Evolutionary conservation across 1,284 basidiomycete species (phyloP).

Genomic region (Ceratobasidium sp.): DNA sequence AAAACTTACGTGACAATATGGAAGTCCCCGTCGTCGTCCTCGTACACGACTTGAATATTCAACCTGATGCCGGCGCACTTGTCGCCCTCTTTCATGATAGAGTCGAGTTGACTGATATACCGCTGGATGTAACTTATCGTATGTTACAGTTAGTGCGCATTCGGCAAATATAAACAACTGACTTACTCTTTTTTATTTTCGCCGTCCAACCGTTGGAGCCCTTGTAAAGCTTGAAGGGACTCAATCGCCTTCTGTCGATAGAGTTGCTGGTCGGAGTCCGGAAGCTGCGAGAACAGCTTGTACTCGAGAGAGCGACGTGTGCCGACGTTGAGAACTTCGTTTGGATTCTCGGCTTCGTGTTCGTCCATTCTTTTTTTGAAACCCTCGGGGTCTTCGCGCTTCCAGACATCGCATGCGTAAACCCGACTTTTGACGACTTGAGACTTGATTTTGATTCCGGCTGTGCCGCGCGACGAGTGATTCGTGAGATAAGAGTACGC

Average conservation of each 20-base stretch:
- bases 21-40: neutral
- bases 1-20: neutral
- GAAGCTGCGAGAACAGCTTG: neutral
- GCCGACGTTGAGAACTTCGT: neutral
- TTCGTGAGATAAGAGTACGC: conserved; percentile 2
- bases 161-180: neutral
- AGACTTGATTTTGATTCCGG: neutral
- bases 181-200: neutral
- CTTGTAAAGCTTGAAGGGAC: neutral
- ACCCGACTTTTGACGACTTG: neutral
- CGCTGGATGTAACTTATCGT: neutral
- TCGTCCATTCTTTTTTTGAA: neutral
- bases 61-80: neutral
- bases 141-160: neutral
- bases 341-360: neutral
- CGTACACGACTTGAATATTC: neutral
- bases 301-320: neutral
- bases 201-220: neutral
- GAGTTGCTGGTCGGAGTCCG: neutral
- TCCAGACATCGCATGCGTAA: neutral
- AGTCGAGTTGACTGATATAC: neutral
- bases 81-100: neutral
- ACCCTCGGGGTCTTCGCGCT: neutral
- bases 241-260: neutral
- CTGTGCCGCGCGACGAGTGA: neutral